phyloP scores from a whole-genome alignment of 441 rosid species.

The Populus trichocarpa region DNA sequence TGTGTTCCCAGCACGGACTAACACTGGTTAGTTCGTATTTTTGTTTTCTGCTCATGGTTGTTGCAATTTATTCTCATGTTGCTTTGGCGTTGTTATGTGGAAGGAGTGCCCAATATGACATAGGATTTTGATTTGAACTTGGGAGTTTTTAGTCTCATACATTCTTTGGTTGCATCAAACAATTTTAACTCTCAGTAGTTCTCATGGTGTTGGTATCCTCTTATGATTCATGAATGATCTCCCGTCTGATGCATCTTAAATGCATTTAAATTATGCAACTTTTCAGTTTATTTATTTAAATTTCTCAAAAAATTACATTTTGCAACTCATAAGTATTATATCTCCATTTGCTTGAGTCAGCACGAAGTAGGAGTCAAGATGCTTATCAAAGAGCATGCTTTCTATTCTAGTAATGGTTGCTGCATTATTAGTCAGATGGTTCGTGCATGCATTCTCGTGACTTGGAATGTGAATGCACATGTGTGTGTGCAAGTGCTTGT shows the following conservation, averaged over 20 bases:
- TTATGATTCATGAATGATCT: not conserved
- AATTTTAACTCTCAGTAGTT: not conserved
- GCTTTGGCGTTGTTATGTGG: not conserved
- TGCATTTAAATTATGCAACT: not conserved
- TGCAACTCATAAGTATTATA: not conserved
- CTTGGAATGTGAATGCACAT: too few relatives aligned
- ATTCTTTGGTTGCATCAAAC: not conserved
- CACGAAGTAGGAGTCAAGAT: not conserved
- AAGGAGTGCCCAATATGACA: not conserved
- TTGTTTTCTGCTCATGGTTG: not conserved
- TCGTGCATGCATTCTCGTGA: too few relatives aligned
- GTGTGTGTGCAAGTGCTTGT: too few relatives aligned
- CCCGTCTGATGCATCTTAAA: not conserved
- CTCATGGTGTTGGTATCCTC: not conserved
- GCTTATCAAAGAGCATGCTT: not conserved
- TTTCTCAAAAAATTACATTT: not conserved
- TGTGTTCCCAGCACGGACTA: conserved; percentile 88
- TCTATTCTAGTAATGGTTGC: not conserved
- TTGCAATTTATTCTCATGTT: not conserved
- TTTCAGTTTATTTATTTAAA: not conserved
- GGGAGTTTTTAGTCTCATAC: not conserved
- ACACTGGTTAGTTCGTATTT: conserved; percentile 62
- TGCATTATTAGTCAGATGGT: not conserved
- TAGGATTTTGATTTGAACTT: not conserved
- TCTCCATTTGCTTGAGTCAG: not conserved